Evolutionary conservation across 2,329 filamentous ascomycete genomes (phyloP), one percentile per base, ranked within the genome.

Genomic region (Cladosporium sp.): DNA sequence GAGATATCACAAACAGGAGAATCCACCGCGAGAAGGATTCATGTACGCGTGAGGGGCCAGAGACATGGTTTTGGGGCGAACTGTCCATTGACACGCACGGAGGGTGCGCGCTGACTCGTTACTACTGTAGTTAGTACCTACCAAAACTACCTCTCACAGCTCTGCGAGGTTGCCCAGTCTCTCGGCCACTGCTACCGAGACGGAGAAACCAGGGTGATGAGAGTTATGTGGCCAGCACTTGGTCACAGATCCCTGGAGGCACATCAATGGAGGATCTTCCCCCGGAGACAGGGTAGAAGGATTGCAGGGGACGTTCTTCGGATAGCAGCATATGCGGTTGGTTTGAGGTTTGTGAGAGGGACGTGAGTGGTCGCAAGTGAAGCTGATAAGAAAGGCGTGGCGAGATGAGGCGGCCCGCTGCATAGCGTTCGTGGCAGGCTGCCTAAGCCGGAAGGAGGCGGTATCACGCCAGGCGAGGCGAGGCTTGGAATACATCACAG

Each of bases 401-500:
- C 48, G 19, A 55, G 20, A 28, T 55, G 25, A 42, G n/a, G 39
- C 51, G 51, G 51, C 28, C 51, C 51, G 51, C 39, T 55, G 51
- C 39, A 47, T 55, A 40, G 51, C 51, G 39, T 55, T 47, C 50
- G 37, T 53, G 50, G 35, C 51, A 55, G 51, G 39, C 17, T 24
- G 25, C 39, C 40, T 34, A 32, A 55, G 25, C 51, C 51, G 25
- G 45, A 32, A 36, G 45, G 24, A 17, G 51, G 36, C 40, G 25
- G 28, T 45, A 45, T 35, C 28, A 28, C 28, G n/a, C 28, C 39
- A 45, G 51, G 51, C 39, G 40, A 55, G 7, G 51, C 10, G n/a
- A 8, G 19, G 51, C 51, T 3, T 36, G 51, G 17, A 19, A 55
- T 54, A 44, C 17, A 55, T 55, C 51, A 55, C 39, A 45, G 51